Base-by-base conservation (phyloP, 768 basidiomycete genomes). In the Tulasnella sp. region DNA sequence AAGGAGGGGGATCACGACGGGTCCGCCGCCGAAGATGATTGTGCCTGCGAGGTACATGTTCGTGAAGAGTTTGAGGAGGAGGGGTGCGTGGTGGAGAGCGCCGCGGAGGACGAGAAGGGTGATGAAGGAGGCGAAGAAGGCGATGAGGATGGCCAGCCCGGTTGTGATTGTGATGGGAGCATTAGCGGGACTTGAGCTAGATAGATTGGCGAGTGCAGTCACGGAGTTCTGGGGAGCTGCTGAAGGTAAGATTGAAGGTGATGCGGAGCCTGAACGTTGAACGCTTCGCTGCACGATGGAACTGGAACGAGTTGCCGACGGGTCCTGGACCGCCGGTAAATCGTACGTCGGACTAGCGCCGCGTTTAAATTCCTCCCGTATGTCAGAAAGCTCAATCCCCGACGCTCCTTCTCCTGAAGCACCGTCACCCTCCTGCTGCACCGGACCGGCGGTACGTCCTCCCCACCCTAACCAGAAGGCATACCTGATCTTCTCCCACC, bases 1-100 rank as follows among this genome's bases (percentile, higher is more conserved):
- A 17, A 86, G 78, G 6, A 86, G 80, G 12, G 86, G 86, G 74
- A 86, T 84, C 39, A 87, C 86, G 11, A 87, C 86, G 1, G 86
- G 86, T 41, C 86, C 86, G 16, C 86, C 86, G 11, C 78, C 85
- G 71, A 85, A 84, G 42, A 85, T 84, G 72, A 84, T 82, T 11
- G 81, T 82, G 9, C 84, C 84, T 0, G 83, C 84, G 16, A 85
- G 77, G 75, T 83, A 80, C 81, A 85, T 82, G 76, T 83, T 84
- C 67, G 79, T 81, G 78, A 84, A 85, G 22, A 68, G 42, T 74
- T 52, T 73, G 42, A 72, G 70, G 34, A 34, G 59, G 75, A 69
- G 71, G 73, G 37, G 74, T 72, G 72, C 73, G 75, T 69, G 72
- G 74, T 66, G 17, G 74, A 71, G 67, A 67, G 73, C 63, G 34